Conservation (phyloP, 2,329 filamentous ascomycete genomes). For the Cyphellophora attinorum region DNA sequence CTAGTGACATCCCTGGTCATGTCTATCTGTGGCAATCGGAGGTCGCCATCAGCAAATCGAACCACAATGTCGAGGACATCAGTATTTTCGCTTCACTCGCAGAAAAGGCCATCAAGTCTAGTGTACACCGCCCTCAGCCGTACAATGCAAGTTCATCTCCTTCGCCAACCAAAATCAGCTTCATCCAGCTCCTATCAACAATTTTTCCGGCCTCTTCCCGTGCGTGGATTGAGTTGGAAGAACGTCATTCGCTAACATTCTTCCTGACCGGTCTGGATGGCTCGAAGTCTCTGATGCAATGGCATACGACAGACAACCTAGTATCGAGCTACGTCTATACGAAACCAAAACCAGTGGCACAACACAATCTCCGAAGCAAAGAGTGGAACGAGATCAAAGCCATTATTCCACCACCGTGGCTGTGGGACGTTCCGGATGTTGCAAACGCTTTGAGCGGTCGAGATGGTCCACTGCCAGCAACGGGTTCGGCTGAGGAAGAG, state of each 20-base stretch:
- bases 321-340: slow-evolving; percentile 1
- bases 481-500: not conserved
- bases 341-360: not conserved
- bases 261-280: not conserved
- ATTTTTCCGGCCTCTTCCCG: not conserved
- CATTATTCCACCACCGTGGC: not conserved
- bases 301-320: slow-evolving; percentile 2
- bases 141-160: not conserved
- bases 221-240: not conserved
- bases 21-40: not conserved
- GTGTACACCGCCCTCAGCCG: not conserved
- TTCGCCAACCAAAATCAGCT: slow-evolving; percentile 1
- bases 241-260: not conserved
- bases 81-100: not conserved
- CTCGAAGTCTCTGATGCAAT: slow-evolving; percentile 5
- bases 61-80: not conserved
- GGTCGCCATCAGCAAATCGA: not conserved
- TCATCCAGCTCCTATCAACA: slow-evolving; percentile 3
- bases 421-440: not conserved
- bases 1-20: not conserved
- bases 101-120: not conserved
- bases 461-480: too few species aligned
- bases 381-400: not conserved
- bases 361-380: not conserved
- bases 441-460: too few species aligned